Base-by-base conservation (phyloP, 2,329 filamentous ascomycete species). In the Claviceps paspali region DNA sequence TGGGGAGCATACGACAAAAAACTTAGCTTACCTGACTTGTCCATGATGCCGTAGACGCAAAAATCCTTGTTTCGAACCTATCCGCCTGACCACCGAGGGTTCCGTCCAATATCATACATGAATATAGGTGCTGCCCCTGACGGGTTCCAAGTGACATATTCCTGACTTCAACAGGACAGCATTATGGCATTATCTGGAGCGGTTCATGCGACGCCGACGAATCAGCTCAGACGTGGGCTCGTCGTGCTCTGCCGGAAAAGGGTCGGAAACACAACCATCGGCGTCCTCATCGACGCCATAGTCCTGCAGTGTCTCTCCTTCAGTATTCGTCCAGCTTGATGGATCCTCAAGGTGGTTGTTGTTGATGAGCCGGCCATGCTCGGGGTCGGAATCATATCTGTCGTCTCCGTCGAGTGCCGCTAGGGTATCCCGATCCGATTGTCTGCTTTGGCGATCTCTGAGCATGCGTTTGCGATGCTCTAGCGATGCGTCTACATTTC, bases 231-330 rank as follows among this genome's bases (percentile, higher is more conserved):
- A 75, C 29, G 88, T 57, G 0, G 82, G 82, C 11, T 88, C 59
- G 47, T 86, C 76, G 47, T 86, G 75, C 1, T 72, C 68, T 12
- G 71, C 67, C 6, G 57, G 54, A 4, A 51, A 49, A 3, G 43
- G 30, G 7, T 43, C 42, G 9, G 36, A 39, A 12, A 44, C 45
- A 9, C 40, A 40, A 19, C 50, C 50, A 39, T 85, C 79, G 0
- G 68, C 70, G 11, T 82, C 79, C 49, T 85, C 80, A 47, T 88
- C 83, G 0, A 91, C 82, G 2, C 83, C 83, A 50, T 78, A 91
- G 49, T 91, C 83, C 29, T 70, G 65, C 35, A 91, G 57, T 24
- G 74, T 64, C 50, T 88, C 81, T 2, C 82, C 83, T 36, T 88
- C 82, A 0, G 73, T 67, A 46, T 87, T 88, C 0, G 67, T 73